Base-by-base conservation (phyloP, 768 basidiomycete species). In the Hypsizygus marmoreus region DNA sequence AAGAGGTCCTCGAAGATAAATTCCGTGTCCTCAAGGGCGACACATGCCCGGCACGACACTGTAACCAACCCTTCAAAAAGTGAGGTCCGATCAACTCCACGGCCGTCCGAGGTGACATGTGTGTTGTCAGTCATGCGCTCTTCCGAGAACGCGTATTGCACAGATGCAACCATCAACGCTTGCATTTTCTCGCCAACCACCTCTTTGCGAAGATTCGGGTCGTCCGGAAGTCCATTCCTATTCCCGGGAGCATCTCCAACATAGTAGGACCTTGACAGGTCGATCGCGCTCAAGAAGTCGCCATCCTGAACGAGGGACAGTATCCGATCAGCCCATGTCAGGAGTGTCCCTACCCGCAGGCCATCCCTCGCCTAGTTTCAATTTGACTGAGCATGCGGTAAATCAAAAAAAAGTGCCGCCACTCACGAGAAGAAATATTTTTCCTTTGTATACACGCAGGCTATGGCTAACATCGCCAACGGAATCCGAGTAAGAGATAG, bases 251-350 rank as follows among this genome's bases (percentile, higher is more conserved):
- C 88, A 28, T 81, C 79, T 7, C 84, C 86, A 12, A 80, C 68
- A 63, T 92, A 93, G 67, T 95, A 99, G 0, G 81, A 74, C 19
- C 88, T 79, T 0, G 91, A 79, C 17, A 95, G 73, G 42, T 95
- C 86, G 50, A 98, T 95, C 2, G 97, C 95, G 37, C 77, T 80
- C 33, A 98, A 74, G 60, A 97, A 95, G 60, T 97, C 85, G 11
- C 94, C 93, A 8, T 77, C 75, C 58, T 91, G 79, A 20, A 98
- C 93, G 35, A 86, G 79, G 0, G 81, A 75, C 33, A 99, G 71
- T 17, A 98, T 85, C 33, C 87, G 83, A 63, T 99, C 97, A 4
- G 95, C 92, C 97, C 97, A 99, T 1, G 92, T 91, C 23, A 94
- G 71, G 16, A 98, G 72, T 2, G 88, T 90, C 20, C 93, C 97